Evolutionary conservation across 495 filamentous ascomycete genomes (phyloP), one percentile per base, ranked within the genome.

Genomic region (Chlorociboria aeruginascens): DNA sequence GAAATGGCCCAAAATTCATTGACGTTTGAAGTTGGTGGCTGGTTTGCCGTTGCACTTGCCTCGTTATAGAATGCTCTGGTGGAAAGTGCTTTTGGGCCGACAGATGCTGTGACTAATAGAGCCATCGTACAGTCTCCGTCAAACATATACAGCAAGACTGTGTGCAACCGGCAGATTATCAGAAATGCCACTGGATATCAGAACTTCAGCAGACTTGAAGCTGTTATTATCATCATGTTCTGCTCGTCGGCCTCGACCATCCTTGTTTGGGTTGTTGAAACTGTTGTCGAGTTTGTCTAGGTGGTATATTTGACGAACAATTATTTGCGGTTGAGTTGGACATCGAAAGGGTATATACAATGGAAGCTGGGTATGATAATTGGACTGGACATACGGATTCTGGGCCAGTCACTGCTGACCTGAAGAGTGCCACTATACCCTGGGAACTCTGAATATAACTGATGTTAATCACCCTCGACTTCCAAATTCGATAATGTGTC

Each of bases 1-100:
- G n/a, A n/a, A n/a, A n/a, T n/a, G n/a, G n/a, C n/a, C n/a, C n/a
- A 50, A 20, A 43, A 54, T 45, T 46, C 51, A 48, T 57, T 51
- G 55, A 9, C 32, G 12, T 12, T 46, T 16, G 55, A 57, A 48
- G 29, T 54, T 7, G 12, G 11, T 8, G 28, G 9, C 13, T 57
- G 55, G 55, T 34, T 39, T 38, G 46, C 39, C 14, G 35, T 50
- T 20, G 3, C 46, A 6, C 31, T 57, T 7, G 55, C 46, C 13
- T n/a, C 11, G 6, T 7, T 57, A 1, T 51, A 57, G 40, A 1
- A 32, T 9, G 10, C 17, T 25, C n/a, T 57, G 1, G 8, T 54
- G 4, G 55, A 57, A 37, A 42, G 38, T 11, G 55, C 51, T 16
- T 13, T 40, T 50, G 54, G 54, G 11, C 55, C 51, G 10, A 40